A percentile compares a stretch with the other conserved stretches of the same genome.
phyloP scores from a whole-genome alignment of 495 filamentous ascomycete genomes.

The Coniosporium apollinis region DNA sequence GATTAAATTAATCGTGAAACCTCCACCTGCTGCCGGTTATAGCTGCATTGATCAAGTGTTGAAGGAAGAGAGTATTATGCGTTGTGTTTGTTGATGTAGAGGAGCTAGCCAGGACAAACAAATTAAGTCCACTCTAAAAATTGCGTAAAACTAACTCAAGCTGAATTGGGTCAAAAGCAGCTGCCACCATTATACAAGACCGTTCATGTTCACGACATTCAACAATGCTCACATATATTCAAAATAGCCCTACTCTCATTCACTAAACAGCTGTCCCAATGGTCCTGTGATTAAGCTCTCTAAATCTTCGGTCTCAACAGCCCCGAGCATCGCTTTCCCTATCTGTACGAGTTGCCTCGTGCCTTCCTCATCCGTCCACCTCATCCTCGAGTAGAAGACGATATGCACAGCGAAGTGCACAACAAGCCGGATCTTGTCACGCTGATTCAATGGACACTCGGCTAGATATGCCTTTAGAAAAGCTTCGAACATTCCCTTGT shows the following conservation, averaged over 20 bases:
- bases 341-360: conserved; percentile 4
- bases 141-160: too few relatives aligned
- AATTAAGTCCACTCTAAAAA: too few relatives aligned
- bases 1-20: too few relatives aligned
- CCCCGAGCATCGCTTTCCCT: conserved; percentile 7
- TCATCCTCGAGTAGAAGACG: conserved; percentile 7
- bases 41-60: too few relatives aligned
- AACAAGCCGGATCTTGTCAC: conserved; percentile 7
- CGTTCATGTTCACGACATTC: not conserved
- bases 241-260: conserved; percentile 3
- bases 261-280: conserved; percentile 4
- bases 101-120: too few relatives aligned
- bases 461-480: conserved; percentile 19
- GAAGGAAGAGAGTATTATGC: too few relatives aligned
- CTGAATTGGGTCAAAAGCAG: too few relatives aligned
- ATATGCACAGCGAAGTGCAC: conserved; percentile 7
- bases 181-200: too few relatives aligned
- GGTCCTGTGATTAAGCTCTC: conserved; percentile 2
- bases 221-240: not conserved
- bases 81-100: too few relatives aligned
- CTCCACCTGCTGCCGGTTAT: too few relatives aligned
- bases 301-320: conserved; percentile 5
- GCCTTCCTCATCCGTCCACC: conserved; percentile 7
- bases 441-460: conserved; percentile 4
- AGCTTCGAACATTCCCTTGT: conserved; percentile 13